Percentiles rank a stretch among this genome's conserved stretches.
Conservation (phyloP, 1,139 yeast species). For the Suhomyces panamericanus region DNA sequence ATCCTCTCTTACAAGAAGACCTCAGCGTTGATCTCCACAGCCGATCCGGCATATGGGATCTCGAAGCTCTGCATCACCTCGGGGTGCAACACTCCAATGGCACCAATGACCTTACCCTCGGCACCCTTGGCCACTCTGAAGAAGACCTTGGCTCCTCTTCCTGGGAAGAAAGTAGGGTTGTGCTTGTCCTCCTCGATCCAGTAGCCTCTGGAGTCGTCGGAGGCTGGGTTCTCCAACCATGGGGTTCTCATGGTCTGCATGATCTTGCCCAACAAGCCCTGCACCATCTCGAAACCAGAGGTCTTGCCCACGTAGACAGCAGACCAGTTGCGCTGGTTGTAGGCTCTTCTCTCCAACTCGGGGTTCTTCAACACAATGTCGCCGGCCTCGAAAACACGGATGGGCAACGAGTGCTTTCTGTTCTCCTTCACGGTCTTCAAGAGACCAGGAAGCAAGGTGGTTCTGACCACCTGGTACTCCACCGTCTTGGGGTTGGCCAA, state of each 20-base stretch:
- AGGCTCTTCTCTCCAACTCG: slow-evolving; percentile 81
- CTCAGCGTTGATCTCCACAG: slow-evolving; percentile 88
- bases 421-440: slow-evolving; percentile 95
- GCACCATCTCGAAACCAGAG: slow-evolving; percentile 91
- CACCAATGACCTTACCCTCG: slow-evolving; percentile 65
- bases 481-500: slow-evolving; percentile 95
- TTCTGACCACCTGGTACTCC: slow-evolving; percentile 97
- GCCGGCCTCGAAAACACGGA: slow-evolving; percentile 91
- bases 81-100: slow-evolving; percentile 94
- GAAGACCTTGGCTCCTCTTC: slow-evolving; percentile 89
- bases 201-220: slow-evolving; percentile 67
- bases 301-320: slow-evolving; percentile 94
- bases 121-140: slow-evolving; percentile 66
- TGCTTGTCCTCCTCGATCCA: slow-evolving; percentile 76
- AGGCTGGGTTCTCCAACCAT: slow-evolving; percentile 64
- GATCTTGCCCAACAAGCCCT: slow-evolving; percentile 90
- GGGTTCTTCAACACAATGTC: slow-evolving; percentile 89
- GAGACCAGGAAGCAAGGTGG: slow-evolving; percentile 90
- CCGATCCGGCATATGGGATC: slow-evolving; percentile 88
- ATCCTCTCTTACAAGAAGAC: slow-evolving; percentile 70
- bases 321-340: slow-evolving; percentile 91
- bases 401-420: slow-evolving; percentile 92
- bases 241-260: slow-evolving; percentile 95
- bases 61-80: slow-evolving; percentile 85
- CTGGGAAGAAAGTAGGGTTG: slow-evolving; percentile 85